A percentile compares a stretch with the other conserved stretches of the same genome.
Conservation (phyloP, 805 yeast genomes). For the Phaffomyces thermotolerans region DNA sequence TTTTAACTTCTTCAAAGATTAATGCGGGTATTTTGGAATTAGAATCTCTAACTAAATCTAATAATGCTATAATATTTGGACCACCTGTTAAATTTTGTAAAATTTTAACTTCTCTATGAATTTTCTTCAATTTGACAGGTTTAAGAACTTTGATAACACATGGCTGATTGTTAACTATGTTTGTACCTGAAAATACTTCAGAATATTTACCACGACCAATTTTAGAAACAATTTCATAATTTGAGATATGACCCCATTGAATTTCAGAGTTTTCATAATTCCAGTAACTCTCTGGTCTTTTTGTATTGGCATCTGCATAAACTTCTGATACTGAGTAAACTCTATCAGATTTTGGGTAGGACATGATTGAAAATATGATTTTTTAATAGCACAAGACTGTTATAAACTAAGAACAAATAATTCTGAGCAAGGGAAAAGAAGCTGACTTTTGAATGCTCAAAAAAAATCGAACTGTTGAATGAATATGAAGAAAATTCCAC, state of each 20-base stretch:
- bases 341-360: slow-evolving; percentile 23
- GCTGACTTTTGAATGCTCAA: too few relatives aligned
- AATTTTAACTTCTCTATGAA: slow-evolving; percentile 82
- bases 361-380: slow-evolving; percentile 1
- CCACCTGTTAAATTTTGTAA: slow-evolving; percentile 80
- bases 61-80: slow-evolving; percentile 68
- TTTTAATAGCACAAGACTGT: not conserved
- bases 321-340: slow-evolving; percentile 49
- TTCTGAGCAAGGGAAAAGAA: too few relatives aligned
- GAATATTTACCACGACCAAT: slow-evolving; percentile 92
- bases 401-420: not conserved
- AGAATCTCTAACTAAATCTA: slow-evolving; percentile 78
- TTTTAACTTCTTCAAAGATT: slow-evolving; percentile 77
- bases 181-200: slow-evolving; percentile 87
- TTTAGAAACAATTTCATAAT: slow-evolving; percentile 73
- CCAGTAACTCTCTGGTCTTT: slow-evolving; percentile 71
- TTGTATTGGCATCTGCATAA: slow-evolving; percentile 66
- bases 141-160: slow-evolving; percentile 87
- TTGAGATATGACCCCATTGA: slow-evolving; percentile 51
- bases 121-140: slow-evolving; percentile 89
- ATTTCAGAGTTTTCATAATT: slow-evolving; percentile 68
- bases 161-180: slow-evolving; percentile 50
- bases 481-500: not conserved
- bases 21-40: slow-evolving; percentile 79
- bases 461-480: too few relatives aligned